Evolutionary conservation across 1,139 yeast species (phyloP).

Genomic region (Yamadazyma conglobata): DNA sequence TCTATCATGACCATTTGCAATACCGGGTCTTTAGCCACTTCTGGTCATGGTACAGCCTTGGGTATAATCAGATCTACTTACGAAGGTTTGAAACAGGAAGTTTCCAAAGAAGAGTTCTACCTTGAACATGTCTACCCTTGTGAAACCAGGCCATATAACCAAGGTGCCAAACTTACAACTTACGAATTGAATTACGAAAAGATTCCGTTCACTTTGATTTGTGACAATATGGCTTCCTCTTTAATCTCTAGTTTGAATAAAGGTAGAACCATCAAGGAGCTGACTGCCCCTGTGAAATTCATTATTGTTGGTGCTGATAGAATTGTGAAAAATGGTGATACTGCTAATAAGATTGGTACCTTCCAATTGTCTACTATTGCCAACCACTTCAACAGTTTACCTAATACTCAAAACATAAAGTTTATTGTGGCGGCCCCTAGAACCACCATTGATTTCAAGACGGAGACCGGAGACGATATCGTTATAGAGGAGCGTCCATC

Average conservation of each 20-base stretch:
- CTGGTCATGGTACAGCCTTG: slow-evolving; percentile 96
- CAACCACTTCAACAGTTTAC: slow-evolving; percentile 29
- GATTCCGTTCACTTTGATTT: slow-evolving; percentile 83
- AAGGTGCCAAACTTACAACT: slow-evolving; percentile 91
- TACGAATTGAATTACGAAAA: slow-evolving; percentile 82
- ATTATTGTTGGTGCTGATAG: slow-evolving; percentile 99
- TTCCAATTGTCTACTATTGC: slow-evolving; percentile 76
- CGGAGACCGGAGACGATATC: slow-evolving; percentile 67
- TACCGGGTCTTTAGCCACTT: slow-evolving; percentile 90
- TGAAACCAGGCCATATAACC: slow-evolving; percentile 95
- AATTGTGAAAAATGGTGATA: slow-evolving; percentile 86
- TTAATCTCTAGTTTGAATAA: slow-evolving; percentile 42
- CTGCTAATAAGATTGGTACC: slow-evolving; percentile 98
- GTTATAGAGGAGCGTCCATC: slow-evolving; percentile 86
- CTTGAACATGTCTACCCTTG: slow-evolving; percentile 75
- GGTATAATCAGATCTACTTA: slow-evolving; percentile 81
- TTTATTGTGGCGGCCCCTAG: slow-evolving; percentile 95
- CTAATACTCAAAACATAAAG: slow-evolving; percentile 54
- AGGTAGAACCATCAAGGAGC: slow-evolving; percentile 17
- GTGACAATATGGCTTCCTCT: slow-evolving; percentile 91
- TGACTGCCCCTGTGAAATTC: slow-evolving; percentile 64
- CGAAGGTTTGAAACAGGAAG: slow-evolving; percentile 28
- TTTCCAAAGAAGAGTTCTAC: slow-evolving; percentile 34
- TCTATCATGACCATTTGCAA: slow-evolving; percentile 84
- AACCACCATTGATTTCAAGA: slow-evolving; percentile 76